Conservation (phyloP, 208 protist genomes). For the Crithidia bombi region DNA sequence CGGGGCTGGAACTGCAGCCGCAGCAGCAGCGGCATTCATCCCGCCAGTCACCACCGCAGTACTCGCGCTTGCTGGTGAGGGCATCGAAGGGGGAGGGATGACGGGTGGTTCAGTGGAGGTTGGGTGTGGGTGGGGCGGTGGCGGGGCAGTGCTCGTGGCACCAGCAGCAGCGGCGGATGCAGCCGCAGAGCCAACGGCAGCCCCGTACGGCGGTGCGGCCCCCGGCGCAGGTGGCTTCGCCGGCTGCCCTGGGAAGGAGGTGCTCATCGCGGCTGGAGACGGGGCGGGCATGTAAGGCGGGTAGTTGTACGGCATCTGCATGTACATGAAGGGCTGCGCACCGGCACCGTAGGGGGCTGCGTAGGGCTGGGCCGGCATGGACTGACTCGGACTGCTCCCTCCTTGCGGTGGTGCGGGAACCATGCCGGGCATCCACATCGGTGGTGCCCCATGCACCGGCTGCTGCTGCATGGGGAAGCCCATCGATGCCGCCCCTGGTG, state of each 20-base stretch:
- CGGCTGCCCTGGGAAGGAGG: conserved; percentile 9
- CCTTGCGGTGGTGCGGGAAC: conserved; percentile 19
- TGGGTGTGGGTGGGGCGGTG: conserved; percentile 4
- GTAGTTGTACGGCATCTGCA: conserved; percentile 37
- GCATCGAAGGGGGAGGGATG: conserved; percentile 15
- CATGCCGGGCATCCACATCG: conserved; percentile 35
- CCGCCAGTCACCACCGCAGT: background rate
- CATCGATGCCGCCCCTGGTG: conserved; percentile 21
- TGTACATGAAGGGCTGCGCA: conserved; percentile 38
- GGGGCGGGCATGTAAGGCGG: conserved; percentile 34
- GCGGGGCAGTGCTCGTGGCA: no score
- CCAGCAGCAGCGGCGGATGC: background rate
- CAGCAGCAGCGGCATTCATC: background rate
- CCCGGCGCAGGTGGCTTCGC: conserved; percentile 21
- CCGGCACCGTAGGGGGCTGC: conserved; percentile 21
- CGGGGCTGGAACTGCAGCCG: conserved; percentile 1
- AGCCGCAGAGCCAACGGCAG: background rate
- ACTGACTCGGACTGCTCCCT: conserved; percentile 2
- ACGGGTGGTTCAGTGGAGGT: conserved; percentile 13
- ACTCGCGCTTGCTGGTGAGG: conserved; percentile 16
- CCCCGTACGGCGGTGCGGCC: conserved; percentile 25
- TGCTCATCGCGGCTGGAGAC: conserved; percentile 23
- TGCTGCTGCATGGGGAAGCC: conserved; percentile 23
- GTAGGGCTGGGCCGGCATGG: conserved; percentile 24
- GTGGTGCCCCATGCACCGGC: conserved; percentile 11